Conservation (phyloP, 1,284 basidiomycete genomes). For the Microbotryomycetes sp. region DNA sequence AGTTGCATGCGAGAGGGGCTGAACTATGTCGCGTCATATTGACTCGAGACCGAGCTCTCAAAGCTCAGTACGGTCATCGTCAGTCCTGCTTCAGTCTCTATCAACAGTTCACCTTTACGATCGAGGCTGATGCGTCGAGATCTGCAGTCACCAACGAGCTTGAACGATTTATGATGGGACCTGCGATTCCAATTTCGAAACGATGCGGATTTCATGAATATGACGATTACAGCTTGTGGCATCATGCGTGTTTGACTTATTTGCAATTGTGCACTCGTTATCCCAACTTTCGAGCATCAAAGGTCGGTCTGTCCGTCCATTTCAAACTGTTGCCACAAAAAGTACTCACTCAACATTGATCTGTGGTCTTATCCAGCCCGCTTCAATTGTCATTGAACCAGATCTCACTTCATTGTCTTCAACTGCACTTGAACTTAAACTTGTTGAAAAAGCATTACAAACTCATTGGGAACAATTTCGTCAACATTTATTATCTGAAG, state of each 20-base stretch:
- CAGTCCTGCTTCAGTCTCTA: background rate
- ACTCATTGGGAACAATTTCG: constrained; percentile 24
- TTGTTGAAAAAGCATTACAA: constrained; percentile 17
- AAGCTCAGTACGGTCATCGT: constrained; percentile 9
- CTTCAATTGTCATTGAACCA: constrained; percentile 13
- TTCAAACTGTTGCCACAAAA: too few species aligned
- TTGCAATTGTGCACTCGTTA: constrained; percentile 27
- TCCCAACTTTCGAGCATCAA: constrained; percentile 14
- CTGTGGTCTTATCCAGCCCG: too few species aligned
- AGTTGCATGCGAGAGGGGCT: constrained; percentile 25
- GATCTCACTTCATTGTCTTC: constrained; percentile 19
- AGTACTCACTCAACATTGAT: too few species aligned
- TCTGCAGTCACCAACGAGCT: constrained; percentile 12
- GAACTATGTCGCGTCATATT: constrained; percentile 24
- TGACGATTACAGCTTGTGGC: constrained; percentile 22
- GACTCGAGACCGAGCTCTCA: constrained; percentile 8
- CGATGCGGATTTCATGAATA: constrained; percentile 15
- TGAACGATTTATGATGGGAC: constrained; percentile 17
- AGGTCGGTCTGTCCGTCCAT: constrained; percentile 21
- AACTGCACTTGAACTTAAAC: constrained; percentile 15
- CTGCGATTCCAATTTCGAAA: constrained; percentile 11
- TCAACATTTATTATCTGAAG: constrained; percentile 15
- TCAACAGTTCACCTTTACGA: background rate
- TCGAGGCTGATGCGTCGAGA: background rate
- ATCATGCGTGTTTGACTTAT: constrained; percentile 26